phyloP scores from a whole-genome alignment of 2,329 filamentous ascomycete genomes.

The Paraphaeosphaeria minitans region DNA sequence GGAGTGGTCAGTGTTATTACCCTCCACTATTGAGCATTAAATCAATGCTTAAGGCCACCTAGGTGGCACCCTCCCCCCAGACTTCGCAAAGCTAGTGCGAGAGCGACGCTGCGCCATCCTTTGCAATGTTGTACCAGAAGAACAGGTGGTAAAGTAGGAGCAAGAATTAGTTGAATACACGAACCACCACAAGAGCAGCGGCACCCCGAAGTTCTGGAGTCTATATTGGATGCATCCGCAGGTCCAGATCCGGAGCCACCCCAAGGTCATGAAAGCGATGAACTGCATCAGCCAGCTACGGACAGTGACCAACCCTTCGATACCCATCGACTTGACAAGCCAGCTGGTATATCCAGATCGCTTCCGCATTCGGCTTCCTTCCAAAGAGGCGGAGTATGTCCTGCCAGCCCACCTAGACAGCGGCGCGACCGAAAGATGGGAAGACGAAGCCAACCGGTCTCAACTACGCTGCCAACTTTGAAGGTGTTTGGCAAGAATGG shows the following conservation, averaged over 20 bases:
- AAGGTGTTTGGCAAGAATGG: conserved; percentile 25
- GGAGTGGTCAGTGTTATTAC: conserved; percentile 7
- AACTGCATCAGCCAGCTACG: conserved; percentile 13
- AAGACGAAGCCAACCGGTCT: conserved; percentile 20
- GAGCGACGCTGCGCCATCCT: conserved; percentile 14
- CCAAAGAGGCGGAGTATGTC: conserved; percentile 20
- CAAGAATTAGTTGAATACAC: conserved; percentile 10
- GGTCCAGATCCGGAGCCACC: conserved; percentile 13
- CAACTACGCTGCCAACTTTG: conserved; percentile 22
- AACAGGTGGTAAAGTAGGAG: conserved; percentile 12
- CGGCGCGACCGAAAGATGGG: conserved; percentile 28
- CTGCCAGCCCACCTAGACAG: conserved; percentile 24
- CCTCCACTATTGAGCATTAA: neutral
- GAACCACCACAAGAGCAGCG: conserved; percentile 7
- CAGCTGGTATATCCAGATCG: conserved; percentile 30
- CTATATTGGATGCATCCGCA: conserved; percentile 14
- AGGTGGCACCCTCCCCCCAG: conserved; percentile 10
- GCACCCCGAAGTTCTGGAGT: conserved; percentile 10
- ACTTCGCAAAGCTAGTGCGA: conserved; percentile 10
- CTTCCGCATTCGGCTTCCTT: conserved; percentile 31
- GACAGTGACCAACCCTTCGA: conserved; percentile 11
- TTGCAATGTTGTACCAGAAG: conserved; percentile 14
- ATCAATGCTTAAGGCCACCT: neutral
- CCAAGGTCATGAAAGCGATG: conserved; percentile 12
- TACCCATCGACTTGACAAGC: conserved; percentile 11